Conservation (phyloP, 352 stramenopile genomes). For the Saprolegnia diclina region DNA sequence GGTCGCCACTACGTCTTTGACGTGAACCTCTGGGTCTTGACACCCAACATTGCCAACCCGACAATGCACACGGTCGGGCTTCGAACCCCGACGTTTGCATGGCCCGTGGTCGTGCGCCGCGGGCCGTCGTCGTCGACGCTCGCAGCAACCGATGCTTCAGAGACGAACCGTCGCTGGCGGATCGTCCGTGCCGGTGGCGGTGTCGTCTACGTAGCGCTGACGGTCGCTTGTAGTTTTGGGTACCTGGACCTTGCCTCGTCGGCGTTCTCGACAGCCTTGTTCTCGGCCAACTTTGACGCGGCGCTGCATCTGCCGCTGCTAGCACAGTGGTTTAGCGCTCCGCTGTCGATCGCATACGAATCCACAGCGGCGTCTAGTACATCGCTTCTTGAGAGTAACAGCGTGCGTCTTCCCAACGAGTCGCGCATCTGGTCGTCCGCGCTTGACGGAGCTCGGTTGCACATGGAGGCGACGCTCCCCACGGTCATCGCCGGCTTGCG, state of each 20-base stretch:
- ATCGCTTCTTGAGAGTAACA: too few species aligned
- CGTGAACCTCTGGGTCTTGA: background rate
- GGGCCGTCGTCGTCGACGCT: background rate
- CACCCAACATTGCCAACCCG: background rate
- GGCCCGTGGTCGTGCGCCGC: background rate
- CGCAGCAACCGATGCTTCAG: background rate
- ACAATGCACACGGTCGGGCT: background rate
- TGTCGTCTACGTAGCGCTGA: background rate
- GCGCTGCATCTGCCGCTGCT: too few species aligned
- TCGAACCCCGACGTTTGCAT: background rate
- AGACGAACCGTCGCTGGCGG: too few species aligned
- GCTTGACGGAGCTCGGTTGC: background rate
- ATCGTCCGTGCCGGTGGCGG: background rate
- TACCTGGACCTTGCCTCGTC: too few species aligned
- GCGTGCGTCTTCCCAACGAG: too few species aligned
- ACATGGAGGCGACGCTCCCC: background rate
- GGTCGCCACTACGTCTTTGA: constrained; percentile 3
- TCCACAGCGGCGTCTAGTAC: too few species aligned
- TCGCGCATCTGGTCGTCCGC: background rate
- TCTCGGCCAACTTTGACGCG: constrained; percentile 2
- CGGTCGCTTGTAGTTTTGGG: too few species aligned
- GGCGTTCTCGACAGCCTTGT: background rate
- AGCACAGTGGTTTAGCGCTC: too few species aligned
- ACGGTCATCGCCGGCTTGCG: background rate
- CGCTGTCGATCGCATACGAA: too few species aligned